Conservation (phyloP, 2,329 filamentous ascomycete genomes). For the Coniella vitis region DNA sequence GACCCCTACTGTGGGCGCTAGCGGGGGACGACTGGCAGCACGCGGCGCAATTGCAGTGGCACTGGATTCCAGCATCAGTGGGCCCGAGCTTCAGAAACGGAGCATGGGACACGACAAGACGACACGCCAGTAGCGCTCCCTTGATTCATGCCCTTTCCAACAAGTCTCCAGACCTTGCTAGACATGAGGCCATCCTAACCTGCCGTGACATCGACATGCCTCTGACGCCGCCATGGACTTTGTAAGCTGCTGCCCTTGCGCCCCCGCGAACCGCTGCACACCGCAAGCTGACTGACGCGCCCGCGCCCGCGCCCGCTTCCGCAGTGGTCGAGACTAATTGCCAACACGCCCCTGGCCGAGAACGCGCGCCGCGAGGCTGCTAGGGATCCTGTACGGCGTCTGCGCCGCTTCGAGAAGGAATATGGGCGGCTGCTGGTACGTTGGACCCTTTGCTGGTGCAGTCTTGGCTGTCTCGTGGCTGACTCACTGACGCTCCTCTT, state of each 20-base stretch:
- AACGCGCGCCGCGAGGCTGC: conserved; percentile 51
- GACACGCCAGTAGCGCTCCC: neutral
- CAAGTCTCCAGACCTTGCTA: neutral
- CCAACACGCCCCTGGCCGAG: conserved; percentile 51
- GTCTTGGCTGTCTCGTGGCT: neutral
- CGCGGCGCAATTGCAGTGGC: no score
- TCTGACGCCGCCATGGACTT: conserved; percentile 16
- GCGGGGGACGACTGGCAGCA: no score
- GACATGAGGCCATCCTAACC: neutral
- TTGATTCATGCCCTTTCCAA: conserved; percentile 1
- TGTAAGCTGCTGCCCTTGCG: conserved; percentile 10
- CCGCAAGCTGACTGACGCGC: conserved; percentile 13
- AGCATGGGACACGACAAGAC: neutral
- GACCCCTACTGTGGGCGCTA: no score
- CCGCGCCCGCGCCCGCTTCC: neutral
- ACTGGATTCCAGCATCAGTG: neutral
- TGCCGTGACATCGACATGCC: conserved; percentile 15
- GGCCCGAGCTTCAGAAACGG: conserved; percentile 3
- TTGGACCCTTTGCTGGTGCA: neutral
- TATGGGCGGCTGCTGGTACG: conserved; percentile 54
- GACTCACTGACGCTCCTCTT: conserved; percentile 10
- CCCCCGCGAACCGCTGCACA: neutral
- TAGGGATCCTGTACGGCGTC: conserved; percentile 56
- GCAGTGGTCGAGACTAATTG: conserved; percentile 63
- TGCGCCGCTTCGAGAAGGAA: conserved; percentile 61